Percentiles rank a stretch among this genome's conserved stretches.
phyloP scores from a whole-genome alignment of 495 filamentous ascomycete genomes.

The Wilcoxina mikolae region DNA sequence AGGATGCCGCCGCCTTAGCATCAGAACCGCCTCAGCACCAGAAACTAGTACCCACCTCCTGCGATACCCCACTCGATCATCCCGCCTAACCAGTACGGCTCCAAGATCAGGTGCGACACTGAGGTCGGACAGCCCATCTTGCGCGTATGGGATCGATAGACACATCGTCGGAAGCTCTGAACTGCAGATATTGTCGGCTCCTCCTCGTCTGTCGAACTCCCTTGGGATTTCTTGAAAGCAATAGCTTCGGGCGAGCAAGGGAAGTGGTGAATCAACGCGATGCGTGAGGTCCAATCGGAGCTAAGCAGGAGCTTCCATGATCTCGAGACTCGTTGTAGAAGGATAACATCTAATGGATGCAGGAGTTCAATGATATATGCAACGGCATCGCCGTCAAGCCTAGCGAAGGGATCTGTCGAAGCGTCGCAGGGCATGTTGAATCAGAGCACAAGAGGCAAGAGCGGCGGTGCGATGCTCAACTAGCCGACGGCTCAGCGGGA shows the following conservation, averaged over 20 bases:
- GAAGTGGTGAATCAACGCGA: conserved; percentile 22
- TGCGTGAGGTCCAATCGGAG: conserved; percentile 19
- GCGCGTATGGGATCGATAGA: conserved; percentile 16
- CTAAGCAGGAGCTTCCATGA: conserved; percentile 12
- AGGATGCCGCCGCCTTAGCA: neutral
- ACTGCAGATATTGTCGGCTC: conserved; percentile 6
- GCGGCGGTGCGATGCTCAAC: too few species aligned
- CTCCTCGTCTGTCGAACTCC: conserved; percentile 8
- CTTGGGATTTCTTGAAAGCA: too few species aligned
- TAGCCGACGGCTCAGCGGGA: too few species aligned
- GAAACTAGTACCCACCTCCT: neutral
- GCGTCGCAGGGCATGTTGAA: too few species aligned
- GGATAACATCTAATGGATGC: conserved; percentile 18
- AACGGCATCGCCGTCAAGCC: conserved; percentile 16
- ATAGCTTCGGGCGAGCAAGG: conserved; percentile 18
- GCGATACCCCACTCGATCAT: neutral
- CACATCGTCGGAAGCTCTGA: conserved; percentile 11
- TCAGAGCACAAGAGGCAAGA: too few species aligned
- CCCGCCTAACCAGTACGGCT: neutral
- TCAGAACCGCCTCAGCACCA: neutral
- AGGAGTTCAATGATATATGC: conserved; percentile 20
- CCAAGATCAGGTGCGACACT: conserved; percentile 14
- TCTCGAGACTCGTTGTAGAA: conserved; percentile 18
- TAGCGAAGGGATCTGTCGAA: conserved; percentile 15
- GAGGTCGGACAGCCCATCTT: conserved; percentile 12